Percentiles rank a stretch among this genome's conserved stretches.
Evolutionary conservation across 345 rosid genomes (phyloP).

Genomic region (Brassica rapa): DNA sequence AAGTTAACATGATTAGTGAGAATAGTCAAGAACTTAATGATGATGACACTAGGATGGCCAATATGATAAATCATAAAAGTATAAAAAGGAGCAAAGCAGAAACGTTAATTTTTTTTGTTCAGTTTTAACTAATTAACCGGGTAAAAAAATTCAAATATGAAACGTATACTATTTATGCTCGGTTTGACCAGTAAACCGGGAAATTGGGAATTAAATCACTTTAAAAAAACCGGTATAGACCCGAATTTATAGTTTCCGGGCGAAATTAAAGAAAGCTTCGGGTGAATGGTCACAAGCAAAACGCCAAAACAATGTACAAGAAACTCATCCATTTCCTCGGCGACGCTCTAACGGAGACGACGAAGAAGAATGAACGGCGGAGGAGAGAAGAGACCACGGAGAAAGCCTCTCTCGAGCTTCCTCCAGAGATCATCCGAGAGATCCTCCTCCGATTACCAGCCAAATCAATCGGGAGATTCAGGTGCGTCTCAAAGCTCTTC

Average conservation of each 20-base stretch:
- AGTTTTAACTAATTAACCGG: not conserved
- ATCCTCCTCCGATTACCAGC: constrained; percentile 48
- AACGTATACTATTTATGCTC: not conserved
- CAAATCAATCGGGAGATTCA: constrained; percentile 45
- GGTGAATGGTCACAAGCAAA: not conserved
- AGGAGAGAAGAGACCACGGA: constrained; percentile 9
- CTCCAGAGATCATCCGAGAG: constrained; percentile 45
- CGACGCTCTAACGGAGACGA: constrained; percentile 3
- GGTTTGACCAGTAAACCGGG: not conserved
- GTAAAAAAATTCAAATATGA: not conserved
- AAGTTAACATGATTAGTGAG: not conserved
- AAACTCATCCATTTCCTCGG: constrained; percentile 5
- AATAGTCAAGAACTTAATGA: not conserved
- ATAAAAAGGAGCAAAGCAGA: not conserved
- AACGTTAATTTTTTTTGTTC: not conserved
- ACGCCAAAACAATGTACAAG: not conserved
- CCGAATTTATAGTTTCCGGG: not conserved
- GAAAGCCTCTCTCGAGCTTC: constrained; percentile 12
- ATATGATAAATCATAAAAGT: no score
- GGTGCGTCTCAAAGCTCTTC: constrained; percentile 50
- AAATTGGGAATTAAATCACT: not conserved
- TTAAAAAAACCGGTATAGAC: not conserved
- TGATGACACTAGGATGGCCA: no score
- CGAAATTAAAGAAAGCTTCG: not conserved
- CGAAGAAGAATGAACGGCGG: constrained; percentile 22